A percentile compares a stretch with the other conserved stretches of the same genome.
phyloP scores from a whole-genome alignment of 129 eudicot genomes.

The Tagetes patula region DNA sequence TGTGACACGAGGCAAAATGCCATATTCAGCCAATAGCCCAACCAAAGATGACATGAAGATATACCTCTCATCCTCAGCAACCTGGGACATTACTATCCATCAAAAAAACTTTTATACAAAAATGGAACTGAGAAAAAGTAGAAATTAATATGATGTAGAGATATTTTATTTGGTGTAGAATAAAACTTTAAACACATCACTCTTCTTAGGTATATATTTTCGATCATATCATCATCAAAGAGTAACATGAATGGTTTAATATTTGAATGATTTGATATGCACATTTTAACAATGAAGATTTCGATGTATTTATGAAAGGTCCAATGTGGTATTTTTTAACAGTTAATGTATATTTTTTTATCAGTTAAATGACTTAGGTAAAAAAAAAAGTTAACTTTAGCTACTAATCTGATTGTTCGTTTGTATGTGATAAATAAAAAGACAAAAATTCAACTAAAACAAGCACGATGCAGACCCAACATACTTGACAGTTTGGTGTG shows the following conservation, averaged over 20 bases:
- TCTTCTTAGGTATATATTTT: conserved; percentile 5
- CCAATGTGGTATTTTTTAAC: neutral
- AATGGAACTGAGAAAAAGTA: neutral
- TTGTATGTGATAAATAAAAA: neutral
- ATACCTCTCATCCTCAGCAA: conserved; percentile 79
- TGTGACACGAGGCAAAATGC: conserved; percentile 72
- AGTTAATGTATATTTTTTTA: neutral
- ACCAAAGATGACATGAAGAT: conserved; percentile 75
- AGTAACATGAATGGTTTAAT: conserved; percentile 6
- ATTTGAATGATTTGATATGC: neutral
- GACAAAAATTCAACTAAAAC: neutral
- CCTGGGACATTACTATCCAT: conserved; percentile 44
- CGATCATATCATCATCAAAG: conserved; percentile 8
- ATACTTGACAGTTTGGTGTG: neutral
- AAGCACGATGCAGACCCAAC: neutral
- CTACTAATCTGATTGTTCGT: neutral
- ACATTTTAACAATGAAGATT: neutral
- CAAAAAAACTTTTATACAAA: conserved; percentile 9
- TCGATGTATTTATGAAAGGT: neutral
- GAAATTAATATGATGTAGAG: conserved; percentile 12
- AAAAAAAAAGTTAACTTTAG: neutral
- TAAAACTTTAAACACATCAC: conserved; percentile 11
- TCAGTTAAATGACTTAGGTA: neutral
- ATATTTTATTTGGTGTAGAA: neutral
- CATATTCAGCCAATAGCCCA: conserved; percentile 76